phyloP scores from a whole-genome alignment of 306 rosid genomes.

The Lathyrus aphaca region DNA sequence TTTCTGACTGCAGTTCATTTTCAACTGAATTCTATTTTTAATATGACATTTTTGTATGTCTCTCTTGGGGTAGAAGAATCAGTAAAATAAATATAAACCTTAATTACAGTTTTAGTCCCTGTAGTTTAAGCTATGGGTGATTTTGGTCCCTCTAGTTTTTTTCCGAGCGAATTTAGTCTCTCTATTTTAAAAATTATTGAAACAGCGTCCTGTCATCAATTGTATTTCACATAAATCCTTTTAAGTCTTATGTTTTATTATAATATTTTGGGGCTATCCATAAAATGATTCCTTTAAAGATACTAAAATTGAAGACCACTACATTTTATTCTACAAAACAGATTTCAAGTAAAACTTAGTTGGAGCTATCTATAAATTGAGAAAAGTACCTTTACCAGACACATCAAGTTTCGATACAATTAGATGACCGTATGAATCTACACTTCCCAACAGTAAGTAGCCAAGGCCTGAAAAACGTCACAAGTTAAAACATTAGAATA shows the following conservation, averaged over 20 bases:
- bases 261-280: not conserved
- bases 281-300: not conserved
- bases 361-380: not conserved
- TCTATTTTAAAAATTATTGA: too few species aligned
- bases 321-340: not conserved
- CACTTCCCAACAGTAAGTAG: slow-evolving; percentile 76
- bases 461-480: slow-evolving; percentile 57
- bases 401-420: slow-evolving; percentile 81
- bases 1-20: not conserved
- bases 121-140: too few species aligned
- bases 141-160: too few species aligned
- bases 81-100: too few species aligned
- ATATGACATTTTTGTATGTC: too few species aligned
- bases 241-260: too few species aligned
- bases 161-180: too few species aligned
- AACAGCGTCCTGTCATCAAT: too few species aligned
- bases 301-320: not conserved
- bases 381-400: slow-evolving; percentile 60
- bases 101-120: too few species aligned
- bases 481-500: slow-evolving; percentile 24
- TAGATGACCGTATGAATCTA: slow-evolving; percentile 85
- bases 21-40: too few species aligned
- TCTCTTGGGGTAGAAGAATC: too few species aligned
- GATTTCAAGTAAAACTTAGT: slow-evolving; percentile 14
- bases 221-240: too few species aligned